Percentiles rank a stretch among this genome's conserved stretches.
phyloP scores from a whole-genome alignment of 2,329 filamentous ascomycete genomes.

The Aspergillus sp. region DNA sequence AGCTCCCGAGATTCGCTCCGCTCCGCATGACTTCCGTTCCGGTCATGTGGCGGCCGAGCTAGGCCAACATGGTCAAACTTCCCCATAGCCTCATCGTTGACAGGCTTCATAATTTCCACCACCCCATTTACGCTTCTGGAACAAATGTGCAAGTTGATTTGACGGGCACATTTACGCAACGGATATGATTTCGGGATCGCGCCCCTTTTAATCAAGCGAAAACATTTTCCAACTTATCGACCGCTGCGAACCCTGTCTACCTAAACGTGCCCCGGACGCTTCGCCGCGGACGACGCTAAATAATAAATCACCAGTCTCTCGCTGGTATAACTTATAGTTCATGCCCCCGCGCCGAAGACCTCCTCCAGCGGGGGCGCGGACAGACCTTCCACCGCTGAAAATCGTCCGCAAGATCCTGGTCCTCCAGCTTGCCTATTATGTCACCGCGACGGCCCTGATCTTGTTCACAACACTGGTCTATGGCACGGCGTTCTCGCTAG shows the following conservation, averaged over 20 bases:
- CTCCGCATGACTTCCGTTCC: constrained; percentile 17
- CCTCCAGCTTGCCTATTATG: constrained; percentile 66
- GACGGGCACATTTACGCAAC: background rate
- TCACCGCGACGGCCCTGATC: constrained; percentile 60
- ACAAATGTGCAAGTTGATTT: background rate
- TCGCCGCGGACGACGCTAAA: background rate
- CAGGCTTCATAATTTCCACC: background rate
- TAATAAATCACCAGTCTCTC: background rate
- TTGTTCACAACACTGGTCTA: constrained; percentile 68
- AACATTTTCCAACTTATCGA: background rate
- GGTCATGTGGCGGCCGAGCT: constrained; percentile 21
- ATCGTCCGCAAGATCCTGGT: constrained; percentile 67
- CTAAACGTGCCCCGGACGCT: background rate
- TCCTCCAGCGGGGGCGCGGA: constrained; percentile 64
- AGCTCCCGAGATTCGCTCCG: constrained; percentile 11
- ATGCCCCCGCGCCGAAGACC: constrained; percentile 56
- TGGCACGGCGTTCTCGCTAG: constrained; percentile 58
- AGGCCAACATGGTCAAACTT: constrained; percentile 11
- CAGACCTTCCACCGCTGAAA: constrained; percentile 65
- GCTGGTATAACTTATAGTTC: constrained; percentile 22
- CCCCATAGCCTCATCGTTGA: background rate
- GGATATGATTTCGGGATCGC: background rate
- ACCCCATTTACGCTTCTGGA: background rate
- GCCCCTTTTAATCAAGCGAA: background rate
- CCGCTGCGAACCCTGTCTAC: background rate